A percentile compares a stretch with the other conserved stretches of the same genome.
phyloP scores from a whole-genome alignment of 2,329 filamentous ascomycete genomes.

The Sporothrix pallida region DNA sequence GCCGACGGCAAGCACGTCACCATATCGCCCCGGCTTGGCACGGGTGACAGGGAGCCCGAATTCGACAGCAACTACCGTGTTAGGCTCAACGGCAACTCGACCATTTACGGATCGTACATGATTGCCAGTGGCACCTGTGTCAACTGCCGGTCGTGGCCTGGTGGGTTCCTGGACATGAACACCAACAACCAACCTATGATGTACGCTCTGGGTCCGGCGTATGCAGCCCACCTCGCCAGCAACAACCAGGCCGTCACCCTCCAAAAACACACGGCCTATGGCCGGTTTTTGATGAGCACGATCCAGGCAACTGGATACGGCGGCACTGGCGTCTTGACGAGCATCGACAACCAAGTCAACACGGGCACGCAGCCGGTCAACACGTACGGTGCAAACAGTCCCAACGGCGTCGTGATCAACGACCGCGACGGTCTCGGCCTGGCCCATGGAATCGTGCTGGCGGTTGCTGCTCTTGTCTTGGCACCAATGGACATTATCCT shows the following conservation, averaged over 20 bases:
- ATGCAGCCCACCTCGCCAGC: conserved; percentile 28
- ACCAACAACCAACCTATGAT: conserved; percentile 38
- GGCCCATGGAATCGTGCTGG: conserved; percentile 41
- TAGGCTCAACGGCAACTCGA: conserved; percentile 36
- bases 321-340: conserved; percentile 33
- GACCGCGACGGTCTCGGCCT: conserved; percentile 36
- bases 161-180: conserved; percentile 26
- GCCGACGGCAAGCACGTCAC: conserved; percentile 38
- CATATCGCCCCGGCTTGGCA: conserved; percentile 38
- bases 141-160: conserved; percentile 37
- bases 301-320: conserved; percentile 36
- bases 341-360: conserved; percentile 25
- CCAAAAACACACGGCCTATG: conserved; percentile 40
- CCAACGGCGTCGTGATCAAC: conserved; percentile 21
- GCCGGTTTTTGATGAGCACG: conserved; percentile 38
- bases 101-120: conserved; percentile 36
- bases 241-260: conserved; percentile 38
- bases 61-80: conserved; percentile 34
- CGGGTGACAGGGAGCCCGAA: conserved; percentile 39
- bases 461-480: conserved; percentile 38
- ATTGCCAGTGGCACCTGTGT: conserved; percentile 40
- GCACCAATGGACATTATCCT: conserved; percentile 40
- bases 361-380: conserved; percentile 27
- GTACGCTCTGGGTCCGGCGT: conserved; percentile 40
- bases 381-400: conserved; percentile 23